Evolutionary conservation across 169 alveolate species (phyloP), one percentile per base, ranked within the genome.

Genomic region (Cyclospora cayetanensis): DNA sequence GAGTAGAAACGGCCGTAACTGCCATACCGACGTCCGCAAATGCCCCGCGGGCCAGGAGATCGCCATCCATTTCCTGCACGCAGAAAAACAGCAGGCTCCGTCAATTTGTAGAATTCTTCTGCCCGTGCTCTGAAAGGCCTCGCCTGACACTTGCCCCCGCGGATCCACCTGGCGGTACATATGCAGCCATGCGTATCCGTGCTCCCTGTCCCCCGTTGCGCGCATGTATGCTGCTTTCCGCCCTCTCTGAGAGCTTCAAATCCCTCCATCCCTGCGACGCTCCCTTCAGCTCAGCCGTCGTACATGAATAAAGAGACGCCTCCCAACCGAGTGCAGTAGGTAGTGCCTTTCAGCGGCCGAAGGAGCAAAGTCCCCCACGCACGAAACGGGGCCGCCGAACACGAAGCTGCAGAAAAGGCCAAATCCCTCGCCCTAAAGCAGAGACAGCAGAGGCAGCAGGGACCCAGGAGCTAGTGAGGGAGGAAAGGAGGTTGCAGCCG

Each of bases 1-100:
- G 18, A 29, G 76, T 41, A 27, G 92, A 63, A 34, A 85, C 92
- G 25, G 53, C 1, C 9, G 92, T 46, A 7, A 68, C 31, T 35
- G 74, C 42, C 0, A 70, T 43, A 31, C 86, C 37, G 22, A 77
- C 53, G 65, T 87, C 85, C 18, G 76, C 65, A 41, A 87, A 87
- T 18, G 77, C 92, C 46, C 92, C 92, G 31, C 92, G 92, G 31
- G 77, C 46, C 22, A 85, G 34, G 35, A 63, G 43, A 39, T 63
- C 77, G n/a, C 92, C 85, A n/a, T 85, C 92, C 85, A 85, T 65
- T 29, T 85, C 92, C 92, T 85, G 68, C 46, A 85, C 12, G 25
- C 35, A 15, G 22, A 22, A 77, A 4, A 11, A 11, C n/a, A 18
- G 60, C 60, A 46, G 60, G 18, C 18, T 18, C 60, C n/a, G 18